These are phyloP conservation scores for Penicillium oxalicum DNA, from an alignment of 2,329 filamentous ascomycete genomes.

Conservation along the genomic window DNA sequence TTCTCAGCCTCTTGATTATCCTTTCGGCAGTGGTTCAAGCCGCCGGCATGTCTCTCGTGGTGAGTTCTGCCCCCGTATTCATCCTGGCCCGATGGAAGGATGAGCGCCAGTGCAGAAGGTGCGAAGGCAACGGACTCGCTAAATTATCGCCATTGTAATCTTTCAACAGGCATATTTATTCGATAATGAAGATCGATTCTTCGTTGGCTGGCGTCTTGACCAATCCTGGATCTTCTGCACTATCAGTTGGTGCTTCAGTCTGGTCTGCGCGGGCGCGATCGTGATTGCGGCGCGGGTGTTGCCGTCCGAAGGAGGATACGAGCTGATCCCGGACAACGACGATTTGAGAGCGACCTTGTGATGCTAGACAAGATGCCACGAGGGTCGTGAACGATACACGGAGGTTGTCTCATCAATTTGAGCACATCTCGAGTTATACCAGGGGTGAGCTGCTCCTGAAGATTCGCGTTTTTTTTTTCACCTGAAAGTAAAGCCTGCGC, in stretches of 20 bases:
- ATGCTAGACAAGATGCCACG: not conserved
- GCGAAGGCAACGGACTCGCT: not conserved
- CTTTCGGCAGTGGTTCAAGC: conserved; percentile 65
- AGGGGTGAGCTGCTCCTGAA: not conserved
- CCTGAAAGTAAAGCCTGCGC: not conserved
- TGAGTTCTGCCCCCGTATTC: conserved; percentile 44
- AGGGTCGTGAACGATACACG: not conserved
- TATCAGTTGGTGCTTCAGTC: conserved; percentile 52
- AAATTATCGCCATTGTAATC: conserved; percentile 1
- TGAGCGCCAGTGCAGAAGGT: not conserved
- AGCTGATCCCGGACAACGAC: conserved; percentile 56
- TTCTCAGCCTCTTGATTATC: conserved; percentile 61
- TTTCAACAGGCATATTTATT: conserved; percentile 66
- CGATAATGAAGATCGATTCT: conserved; percentile 77
- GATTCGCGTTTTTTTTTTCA: not conserved
- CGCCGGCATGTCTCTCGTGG: conserved; percentile 74
- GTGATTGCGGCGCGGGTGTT: conserved; percentile 62
- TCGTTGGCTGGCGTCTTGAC: conserved; percentile 74
- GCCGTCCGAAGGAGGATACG: conserved; percentile 79
- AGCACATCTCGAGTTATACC: not conserved
- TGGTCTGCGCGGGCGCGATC: conserved; percentile 53
- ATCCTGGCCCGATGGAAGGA: not conserved
- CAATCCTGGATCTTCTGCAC: conserved; percentile 70
- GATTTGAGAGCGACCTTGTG: conserved; percentile 7
- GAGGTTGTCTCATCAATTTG: conserved; percentile 4